phyloP scores from a whole-genome alignment of 2,329 filamentous ascomycete genomes.

The Fonsecaea monophora region DNA sequence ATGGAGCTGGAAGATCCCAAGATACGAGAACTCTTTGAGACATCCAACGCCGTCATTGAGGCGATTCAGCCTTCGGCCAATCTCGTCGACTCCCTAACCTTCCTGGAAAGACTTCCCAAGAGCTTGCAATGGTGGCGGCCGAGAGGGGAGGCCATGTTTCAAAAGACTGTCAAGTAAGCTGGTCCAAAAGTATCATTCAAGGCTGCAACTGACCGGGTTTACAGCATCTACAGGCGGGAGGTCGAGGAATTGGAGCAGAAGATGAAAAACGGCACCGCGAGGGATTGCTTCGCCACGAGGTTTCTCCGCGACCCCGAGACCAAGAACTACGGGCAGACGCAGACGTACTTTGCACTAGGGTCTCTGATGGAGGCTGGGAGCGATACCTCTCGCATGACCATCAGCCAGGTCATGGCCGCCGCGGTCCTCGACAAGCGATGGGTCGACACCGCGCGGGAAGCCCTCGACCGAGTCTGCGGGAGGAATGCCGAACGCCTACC shows the following conservation, averaged over 20 bases:
- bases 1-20: constrained; percentile 45
- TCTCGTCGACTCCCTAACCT: constrained; percentile 56
- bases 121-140: constrained; percentile 54
- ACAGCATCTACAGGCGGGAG: constrained; percentile 39
- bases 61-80: constrained; percentile 48
- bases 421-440: constrained; percentile 56
- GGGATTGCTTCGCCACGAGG: constrained; percentile 48
- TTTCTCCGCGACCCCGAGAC: constrained; percentile 43
- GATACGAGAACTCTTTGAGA: constrained; percentile 45
- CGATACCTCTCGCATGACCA: constrained; percentile 58
- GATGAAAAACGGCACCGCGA: constrained; percentile 42
- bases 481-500: constrained; percentile 42
- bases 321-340: constrained; percentile 46
- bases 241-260: constrained; percentile 39
- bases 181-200: neutral
- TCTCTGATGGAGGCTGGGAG: constrained; percentile 57
- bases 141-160: constrained; percentile 48
- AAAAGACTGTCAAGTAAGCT: constrained; percentile 40
- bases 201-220: neutral
- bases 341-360: constrained; percentile 50
- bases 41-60: constrained; percentile 48
- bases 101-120: constrained; percentile 53
- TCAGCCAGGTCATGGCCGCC: constrained; percentile 58
- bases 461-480: constrained; percentile 51
- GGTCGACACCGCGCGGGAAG: constrained; percentile 52